Evolutionary conservation across 148 eudicot genomes (phyloP), one percentile per base, ranked within the genome.

Genomic region (Cornus kousa): DNA sequence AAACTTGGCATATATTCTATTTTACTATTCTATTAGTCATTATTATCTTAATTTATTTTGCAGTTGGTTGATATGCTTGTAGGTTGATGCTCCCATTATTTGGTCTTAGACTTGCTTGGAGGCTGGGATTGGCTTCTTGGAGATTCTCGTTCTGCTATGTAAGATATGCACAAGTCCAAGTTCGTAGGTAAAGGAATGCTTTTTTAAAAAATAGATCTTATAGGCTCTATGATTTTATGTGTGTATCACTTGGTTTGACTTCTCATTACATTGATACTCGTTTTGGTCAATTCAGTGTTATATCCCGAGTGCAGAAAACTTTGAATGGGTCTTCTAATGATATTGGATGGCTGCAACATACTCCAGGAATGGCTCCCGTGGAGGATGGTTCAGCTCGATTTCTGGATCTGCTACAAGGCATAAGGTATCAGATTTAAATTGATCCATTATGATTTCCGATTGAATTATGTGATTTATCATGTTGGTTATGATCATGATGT

Each of bases 321-420:
- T 80, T 95, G 79, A 82, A 74, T 59, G 98, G 98, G 67, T 95
- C 98, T 80, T 89, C 92, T 22, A 89, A 86, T 78, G 98, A 95
- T 84, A 93, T 95, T 83, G 98, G 98, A 70, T 95, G 98, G 98
- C 64, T 95, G 81, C 97, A 91, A 69, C 76, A 75, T 4, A 82
- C 86, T 80, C 92, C 97, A 77, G 90, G 88, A 70, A 82, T 95
- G 92, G 87, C 89, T 79, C 90, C 94, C 2, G 91, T 90, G 66
- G 79, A 73, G 80, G 97, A 95, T 85, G 97, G 98, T 82, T 90
- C 98, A 3, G 73, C 87, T 77, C 93, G 98, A 85, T 93, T 95
- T 74, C 83, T 83, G 75, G 91, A 95, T 81, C 86, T 95, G 35
- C 90, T 93, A 75, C 89, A 90, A 68, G 75, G 64, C 33, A 85